phyloP scores from a whole-genome alignment of 306 rosid species.

The Pterocarpus santalinus region DNA sequence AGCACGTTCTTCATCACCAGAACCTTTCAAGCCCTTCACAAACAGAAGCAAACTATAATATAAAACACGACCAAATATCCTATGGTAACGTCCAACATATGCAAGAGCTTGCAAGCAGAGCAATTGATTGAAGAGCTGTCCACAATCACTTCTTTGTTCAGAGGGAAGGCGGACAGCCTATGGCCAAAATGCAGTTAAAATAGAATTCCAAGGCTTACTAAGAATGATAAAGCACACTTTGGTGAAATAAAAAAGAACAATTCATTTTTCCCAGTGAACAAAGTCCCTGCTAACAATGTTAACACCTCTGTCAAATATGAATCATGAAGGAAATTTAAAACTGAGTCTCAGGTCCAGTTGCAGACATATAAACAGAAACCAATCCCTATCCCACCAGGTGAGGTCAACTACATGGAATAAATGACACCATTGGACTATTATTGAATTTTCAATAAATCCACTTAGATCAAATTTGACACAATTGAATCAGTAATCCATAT shows the following conservation, averaged over 20 bases:
- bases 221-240: slow-evolving; percentile 4
- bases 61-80: slow-evolving; percentile 38
- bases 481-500: background rate
- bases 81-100: slow-evolving; percentile 26
- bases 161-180: background rate
- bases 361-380: slow-evolving; percentile 5
- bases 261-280: slow-evolving; percentile 27
- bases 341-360: slow-evolving; percentile 17
- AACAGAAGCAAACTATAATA: slow-evolving; percentile 40
- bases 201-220: slow-evolving; percentile 8
- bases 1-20: slow-evolving; percentile 58
- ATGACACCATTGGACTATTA: slow-evolving; percentile 5
- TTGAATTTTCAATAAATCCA: slow-evolving; percentile 30
- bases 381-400: slow-evolving; percentile 1
- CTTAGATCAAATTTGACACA: slow-evolving; percentile 4
- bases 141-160: slow-evolving; percentile 23
- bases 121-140: slow-evolving; percentile 8
- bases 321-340: slow-evolving; percentile 2
- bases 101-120: slow-evolving; percentile 40
- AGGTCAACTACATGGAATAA: slow-evolving; percentile 17
- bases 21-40: slow-evolving; percentile 79
- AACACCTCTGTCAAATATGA: slow-evolving; percentile 19
- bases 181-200: slow-evolving; percentile 11
- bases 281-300: slow-evolving; percentile 20
- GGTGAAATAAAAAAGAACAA: slow-evolving; percentile 2